Conservation (phyloP, 2,329 filamentous ascomycete species). For the Paracoccidioides lutzii region DNA sequence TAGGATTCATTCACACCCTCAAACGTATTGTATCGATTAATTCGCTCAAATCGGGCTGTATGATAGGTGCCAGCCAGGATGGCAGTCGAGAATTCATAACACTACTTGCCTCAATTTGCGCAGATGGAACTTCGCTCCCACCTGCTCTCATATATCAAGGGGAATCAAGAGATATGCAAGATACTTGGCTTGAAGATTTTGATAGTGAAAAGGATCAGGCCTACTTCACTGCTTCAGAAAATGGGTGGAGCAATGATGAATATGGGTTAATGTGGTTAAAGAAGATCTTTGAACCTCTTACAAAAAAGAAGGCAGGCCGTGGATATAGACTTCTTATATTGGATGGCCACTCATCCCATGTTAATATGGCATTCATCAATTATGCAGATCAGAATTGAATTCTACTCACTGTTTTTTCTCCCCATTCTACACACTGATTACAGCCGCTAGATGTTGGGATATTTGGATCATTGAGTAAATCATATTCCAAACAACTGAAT, state of each 20-base stretch:
- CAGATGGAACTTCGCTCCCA: too few species aligned
- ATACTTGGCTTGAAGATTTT: too few species aligned
- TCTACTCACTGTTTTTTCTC: conserved; percentile 3
- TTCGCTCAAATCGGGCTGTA: too few species aligned
- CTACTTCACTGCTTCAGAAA: conserved; percentile 4
- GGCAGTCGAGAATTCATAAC: too few species aligned
- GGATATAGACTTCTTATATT: not conserved
- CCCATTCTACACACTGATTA: conserved; percentile 4
- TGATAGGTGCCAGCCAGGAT: too few species aligned
- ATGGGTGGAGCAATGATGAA: conserved; percentile 3
- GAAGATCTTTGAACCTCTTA: not conserved
- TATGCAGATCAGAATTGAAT: conserved; percentile 3
- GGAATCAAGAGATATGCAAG: too few species aligned
- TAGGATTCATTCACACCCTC: too few species aligned
- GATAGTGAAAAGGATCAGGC: not conserved
- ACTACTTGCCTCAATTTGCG: too few species aligned
- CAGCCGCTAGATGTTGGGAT: conserved; percentile 5
- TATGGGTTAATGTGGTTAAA: conserved; percentile 3
- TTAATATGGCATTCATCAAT: conserved; percentile 6
- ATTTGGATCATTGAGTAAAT: conserved; percentile 1
- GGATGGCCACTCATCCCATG: conserved; percentile 3
- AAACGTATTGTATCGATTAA: too few species aligned
- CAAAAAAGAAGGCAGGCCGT: not conserved
- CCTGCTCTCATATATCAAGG: too few species aligned
- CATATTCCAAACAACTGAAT: too few species aligned